These are phyloP conservation scores for Cercospora zeina DNA, from an alignment of 2,329 filamentous ascomycete genomes.

Conservation along the genomic window DNA sequence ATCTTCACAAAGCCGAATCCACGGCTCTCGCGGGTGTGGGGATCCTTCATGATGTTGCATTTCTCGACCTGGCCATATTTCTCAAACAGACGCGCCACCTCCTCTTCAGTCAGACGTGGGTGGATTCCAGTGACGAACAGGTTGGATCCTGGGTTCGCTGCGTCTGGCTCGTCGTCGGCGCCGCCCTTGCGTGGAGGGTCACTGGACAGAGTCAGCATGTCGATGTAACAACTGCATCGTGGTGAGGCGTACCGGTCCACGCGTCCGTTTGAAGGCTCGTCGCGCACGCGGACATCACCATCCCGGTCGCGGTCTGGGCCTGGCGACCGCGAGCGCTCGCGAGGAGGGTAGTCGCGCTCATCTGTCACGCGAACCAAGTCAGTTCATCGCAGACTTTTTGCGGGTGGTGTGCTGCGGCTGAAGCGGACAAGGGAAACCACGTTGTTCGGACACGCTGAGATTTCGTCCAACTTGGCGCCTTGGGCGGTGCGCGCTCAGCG, in stretches of 20 bases:
- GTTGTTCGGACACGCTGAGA: background rate
- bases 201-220: constrained; percentile 12
- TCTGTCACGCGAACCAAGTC: constrained; percentile 42
- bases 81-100: constrained; percentile 93
- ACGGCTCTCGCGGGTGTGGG: constrained; percentile 96
- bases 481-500: background rate
- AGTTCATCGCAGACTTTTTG: constrained; percentile 8
- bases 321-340: constrained; percentile 67
- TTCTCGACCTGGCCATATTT: constrained; percentile 99
- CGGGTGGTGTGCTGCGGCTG: background rate
- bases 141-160: constrained; percentile 92
- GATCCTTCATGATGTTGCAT: constrained; percentile 99
- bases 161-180: constrained; percentile 64
- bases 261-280: constrained; percentile 64
- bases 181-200: constrained; percentile 27
- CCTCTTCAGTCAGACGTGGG: constrained; percentile 82
- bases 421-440: background rate
- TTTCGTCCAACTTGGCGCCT: background rate
- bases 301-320: constrained; percentile 50
- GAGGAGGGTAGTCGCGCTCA: constrained; percentile 60
- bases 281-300: constrained; percentile 56
- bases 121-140: constrained; percentile 98
- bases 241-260: constrained; percentile 50
- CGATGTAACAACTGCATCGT: background rate
- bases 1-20: constrained; percentile 99